Evolutionary conservation across 768 basidiomycete species (phyloP).

Genomic region (Hygrocybe coccinea): DNA sequence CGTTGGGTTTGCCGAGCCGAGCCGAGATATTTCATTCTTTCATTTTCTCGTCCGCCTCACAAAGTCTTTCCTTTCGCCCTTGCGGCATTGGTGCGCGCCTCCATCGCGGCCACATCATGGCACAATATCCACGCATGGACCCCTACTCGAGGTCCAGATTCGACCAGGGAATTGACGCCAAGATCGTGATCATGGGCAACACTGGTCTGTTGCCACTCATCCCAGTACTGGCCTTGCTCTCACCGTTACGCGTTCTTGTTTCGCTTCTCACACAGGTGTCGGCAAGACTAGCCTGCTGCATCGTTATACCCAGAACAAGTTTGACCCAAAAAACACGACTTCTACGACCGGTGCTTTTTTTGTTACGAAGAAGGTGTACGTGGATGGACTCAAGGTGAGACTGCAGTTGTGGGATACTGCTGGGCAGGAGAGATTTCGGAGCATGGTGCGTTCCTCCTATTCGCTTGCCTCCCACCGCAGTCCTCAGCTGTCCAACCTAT

Average conservation of each 20-base stretch:
- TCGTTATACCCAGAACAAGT: constrained; percentile 87
- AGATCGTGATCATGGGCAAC: constrained; percentile 94
- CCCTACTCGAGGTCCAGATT: constrained; percentile 64
- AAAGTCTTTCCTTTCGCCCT: constrained; percentile 35
- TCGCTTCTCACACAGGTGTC: constrained; percentile 50
- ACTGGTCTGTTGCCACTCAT: constrained; percentile 30
- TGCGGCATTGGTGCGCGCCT: constrained; percentile 41
- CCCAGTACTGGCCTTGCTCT: constrained; percentile 5
- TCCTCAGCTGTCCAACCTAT: constrained; percentile 7
- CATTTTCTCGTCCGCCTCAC: constrained; percentile 28
- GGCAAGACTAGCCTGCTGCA: constrained; percentile 90
- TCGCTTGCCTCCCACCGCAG: constrained; percentile 6
- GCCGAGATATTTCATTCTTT: constrained; percentile 12
- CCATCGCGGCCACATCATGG: constrained; percentile 38
- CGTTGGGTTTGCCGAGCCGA: background rate
- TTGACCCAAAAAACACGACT: constrained; percentile 81
- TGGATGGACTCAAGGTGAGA: constrained; percentile 81
- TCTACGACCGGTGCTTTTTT: constrained; percentile 93
- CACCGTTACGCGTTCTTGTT: background rate
- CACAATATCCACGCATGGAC: constrained; percentile 56
- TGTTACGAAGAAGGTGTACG: constrained; percentile 84
- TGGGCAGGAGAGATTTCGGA: constrained; percentile 88
- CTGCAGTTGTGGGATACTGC: constrained; percentile 92
- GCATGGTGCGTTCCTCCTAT: constrained; percentile 56
- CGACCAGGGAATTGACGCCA: constrained; percentile 85